Evolutionary conservation across 768 basidiomycete species (phyloP), one percentile per base, ranked within the genome.

Genomic region (Trametes maxima): DNA sequence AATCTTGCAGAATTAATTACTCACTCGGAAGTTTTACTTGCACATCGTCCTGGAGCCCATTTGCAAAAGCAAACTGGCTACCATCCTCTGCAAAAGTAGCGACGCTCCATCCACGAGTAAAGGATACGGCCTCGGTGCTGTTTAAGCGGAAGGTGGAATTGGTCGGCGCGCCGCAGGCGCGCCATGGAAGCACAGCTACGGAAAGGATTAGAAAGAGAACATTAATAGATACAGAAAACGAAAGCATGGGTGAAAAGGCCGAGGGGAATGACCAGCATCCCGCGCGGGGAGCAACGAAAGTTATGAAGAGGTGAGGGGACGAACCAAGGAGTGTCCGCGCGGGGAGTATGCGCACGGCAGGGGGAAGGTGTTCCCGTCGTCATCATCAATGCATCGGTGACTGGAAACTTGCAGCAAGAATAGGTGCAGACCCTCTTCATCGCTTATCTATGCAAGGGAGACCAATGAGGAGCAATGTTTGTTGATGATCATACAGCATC

Each of bases 21-120:
- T 45, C 44, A 75, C 75, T 45, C n/a, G 74, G 74, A 7, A 74
- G 57, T 25, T 50, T 39, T 17, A 69, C 65, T 24, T 62, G 60
- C 44, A 76, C 52, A 39, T 60, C 58, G 35, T 64, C 63, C 12
- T 62, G 65, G 24, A 60, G 49, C n/a, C 40, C 62, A n/a, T 68
- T 54, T 21, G 68, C 52, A 19, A 65, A 54, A 19, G 62, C 63
- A 37, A 66, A 68, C 11, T 47, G 14, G 3, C 57, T 52, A 12
- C 57, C 67, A 16, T 59, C 55, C 12, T 21, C 46, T 5, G 37
- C 22, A 17, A 59, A 57, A 22, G 44, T 33, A 39, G 64, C 65
- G 1, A 35, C 37, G 5, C 40, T 44, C 72, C 72, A 73, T 48
- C 69, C 70, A 25, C 60, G 49, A 21, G 69, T 60, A 57, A 69